phyloP scores from a whole-genome alignment of 345 rosid genomes.

The Eucalyptus tenuipes region DNA sequence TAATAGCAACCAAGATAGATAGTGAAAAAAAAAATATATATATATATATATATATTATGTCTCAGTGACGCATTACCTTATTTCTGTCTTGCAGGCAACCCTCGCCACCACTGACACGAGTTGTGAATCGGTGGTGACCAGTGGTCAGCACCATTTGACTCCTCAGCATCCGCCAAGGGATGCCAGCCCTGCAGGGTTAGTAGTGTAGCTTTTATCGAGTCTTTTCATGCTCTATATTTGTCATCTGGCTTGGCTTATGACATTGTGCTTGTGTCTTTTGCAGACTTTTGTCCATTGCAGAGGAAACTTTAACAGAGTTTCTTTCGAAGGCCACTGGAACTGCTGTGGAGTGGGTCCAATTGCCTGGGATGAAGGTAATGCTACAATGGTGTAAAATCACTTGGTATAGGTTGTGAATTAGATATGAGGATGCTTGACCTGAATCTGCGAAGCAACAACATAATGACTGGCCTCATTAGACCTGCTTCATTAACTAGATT shows the following conservation, averaged over 20 bases:
- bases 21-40: not conserved
- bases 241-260: not conserved
- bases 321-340: conserved; percentile 99
- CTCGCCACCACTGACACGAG: conserved; percentile 60
- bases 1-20: not conserved
- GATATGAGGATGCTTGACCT: not conserved
- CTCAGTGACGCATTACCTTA: not conserved
- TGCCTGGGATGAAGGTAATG: conserved; percentile 98
- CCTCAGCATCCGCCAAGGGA: conserved; percentile 76
- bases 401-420: not conserved
- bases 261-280: conserved; percentile 4
- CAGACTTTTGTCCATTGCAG: conserved; percentile 97
- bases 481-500: not conserved
- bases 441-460: not conserved
- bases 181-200: conserved; percentile 90
- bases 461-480: not conserved
- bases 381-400: not conserved
- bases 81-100: conserved; percentile 19
- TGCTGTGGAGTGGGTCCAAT: conserved; percentile 99
- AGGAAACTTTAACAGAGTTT: conserved; percentile 99
- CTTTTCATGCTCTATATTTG: not conserved
- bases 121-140: conserved; percentile 73
- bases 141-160: conserved; percentile 66
- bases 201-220: not conserved
- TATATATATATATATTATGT: not conserved